Evolutionary conservation across 164 flowering plant genomes (phyloP).

Genomic region (Santalum album): DNA sequence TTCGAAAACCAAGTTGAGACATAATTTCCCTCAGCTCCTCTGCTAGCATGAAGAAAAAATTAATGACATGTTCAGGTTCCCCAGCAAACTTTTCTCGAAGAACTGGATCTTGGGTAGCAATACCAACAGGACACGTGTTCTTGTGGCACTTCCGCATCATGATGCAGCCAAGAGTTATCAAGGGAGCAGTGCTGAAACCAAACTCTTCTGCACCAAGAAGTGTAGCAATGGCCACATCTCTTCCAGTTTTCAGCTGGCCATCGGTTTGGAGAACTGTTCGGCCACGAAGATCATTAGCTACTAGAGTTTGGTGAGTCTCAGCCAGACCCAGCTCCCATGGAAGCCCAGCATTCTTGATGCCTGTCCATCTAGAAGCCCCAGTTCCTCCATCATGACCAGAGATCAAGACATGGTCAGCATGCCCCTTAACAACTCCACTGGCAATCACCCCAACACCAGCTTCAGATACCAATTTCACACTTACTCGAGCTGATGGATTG

Average conservation of each 20-base stretch:
- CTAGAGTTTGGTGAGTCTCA: slow-evolving; percentile 96
- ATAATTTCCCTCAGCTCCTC: slow-evolving; percentile 93
- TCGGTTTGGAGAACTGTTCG: slow-evolving; percentile 89
- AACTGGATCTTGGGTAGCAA: slow-evolving; percentile 99
- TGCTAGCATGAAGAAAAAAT: slow-evolving; percentile 97
- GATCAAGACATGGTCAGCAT: slow-evolving; percentile 95
- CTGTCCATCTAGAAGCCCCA: slow-evolving; percentile 99
- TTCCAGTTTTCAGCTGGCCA: slow-evolving; percentile 95
- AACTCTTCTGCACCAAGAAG: slow-evolving; percentile 99
- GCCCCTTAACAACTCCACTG: slow-evolving; percentile 98
- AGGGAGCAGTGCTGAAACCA: slow-evolving; percentile 99
- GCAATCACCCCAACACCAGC: slow-evolving; percentile 99
- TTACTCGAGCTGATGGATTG: slow-evolving; percentile 84
- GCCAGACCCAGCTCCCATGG: slow-evolving; percentile 99
- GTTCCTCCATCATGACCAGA: slow-evolving; percentile 99
- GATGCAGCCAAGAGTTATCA: slow-evolving; percentile 95
- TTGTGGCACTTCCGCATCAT: slow-evolving; percentile 99
- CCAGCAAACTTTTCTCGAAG: slow-evolving; percentile 98
- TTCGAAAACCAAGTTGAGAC: slow-evolving; percentile 83
- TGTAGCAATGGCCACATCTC: slow-evolving; percentile 96
- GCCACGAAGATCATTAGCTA: slow-evolving; percentile 96
- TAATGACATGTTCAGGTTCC: slow-evolving; percentile 95
- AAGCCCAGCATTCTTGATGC: slow-evolving; percentile 95
- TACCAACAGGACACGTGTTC: slow-evolving; percentile 98
- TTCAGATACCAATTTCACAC: slow-evolving; percentile 96